Evolutionary conservation across 1,284 basidiomycete species (phyloP), one percentile per base, ranked within the genome.

Genomic region (Crucibulum cyathiforme): DNA sequence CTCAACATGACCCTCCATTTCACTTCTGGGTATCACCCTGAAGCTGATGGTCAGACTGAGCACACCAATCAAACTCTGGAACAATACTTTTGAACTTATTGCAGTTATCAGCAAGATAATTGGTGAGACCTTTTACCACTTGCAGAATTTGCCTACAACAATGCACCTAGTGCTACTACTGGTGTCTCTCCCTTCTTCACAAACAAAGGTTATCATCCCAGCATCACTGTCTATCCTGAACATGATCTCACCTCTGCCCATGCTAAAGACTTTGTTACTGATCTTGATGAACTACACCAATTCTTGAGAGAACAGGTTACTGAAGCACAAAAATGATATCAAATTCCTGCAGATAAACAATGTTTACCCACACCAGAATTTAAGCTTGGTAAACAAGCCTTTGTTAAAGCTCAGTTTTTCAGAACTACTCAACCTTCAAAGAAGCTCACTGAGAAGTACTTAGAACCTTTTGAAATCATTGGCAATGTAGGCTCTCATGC

Each of bases 41-140:
- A 83, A 59, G 73, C 77, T 1, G 76, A 85, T 56, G 79, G 83
- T 0, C 77, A 82, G 51, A 79, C 79, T 0, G 78, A 85, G 64
- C 52, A 4, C 4, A 4, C 24, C 24, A 24, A 24, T 24, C 24
- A 24, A 24, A 24, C 24, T 24, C 24, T 24, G 24, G 24, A 24
- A 24, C 24, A 24, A 24, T 24, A 24, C 24, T 24, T 24, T 2
- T 4, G 4, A 24, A 59, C 72, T 6, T 80, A 74, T 59, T 54
- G 57, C 50, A 68, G 71, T 54, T 74, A 80, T 61, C 49, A 75
- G 36, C 78, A 81, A 57, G 63, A 73, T 62, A 63, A 81, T 58
- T 83, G 80, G 81, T 54, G 57, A 0, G 45, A 64, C 0, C 64
- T 71, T 2, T 71, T 83, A 0, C 74, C 74, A 0, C 41, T 78